Evolutionary conservation across 345 rosid genomes (phyloP), one percentile per base, ranked within the genome.

Genomic region (Populus simonii): DNA sequence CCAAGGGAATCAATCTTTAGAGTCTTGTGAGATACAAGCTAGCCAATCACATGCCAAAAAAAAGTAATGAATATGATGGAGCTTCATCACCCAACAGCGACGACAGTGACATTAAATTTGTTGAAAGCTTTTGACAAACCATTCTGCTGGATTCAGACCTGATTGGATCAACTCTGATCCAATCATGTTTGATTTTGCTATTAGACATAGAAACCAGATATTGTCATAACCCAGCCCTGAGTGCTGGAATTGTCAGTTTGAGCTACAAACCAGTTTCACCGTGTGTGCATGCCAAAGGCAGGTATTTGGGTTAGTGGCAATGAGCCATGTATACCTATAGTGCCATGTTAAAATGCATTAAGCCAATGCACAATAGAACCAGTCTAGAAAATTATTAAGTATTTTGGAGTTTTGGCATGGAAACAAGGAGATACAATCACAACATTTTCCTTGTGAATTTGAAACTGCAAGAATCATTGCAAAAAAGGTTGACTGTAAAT

Each of bases 401-500:
- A 39, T 74, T n/a, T 29, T 62, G 77, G 49, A 31, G 31, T 45
- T 74, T 27, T 47, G 11, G 47, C 20, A 8, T 45, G 25, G 61
- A 39, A 63, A 74, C 45, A 49, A 45, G 63, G 63, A 62, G 63
- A 77, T 47, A 55, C 72, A 62, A 43, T 71, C 27, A 43, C 23
- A 70, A 6, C 63, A 38, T 25, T 38, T 53, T 31, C n/a, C 68
- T 13, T 43, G 22, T 74, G 25, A 65, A 57, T 73, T 57, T 23
- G 59, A 43, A 74, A 63, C 25, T 10, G 29, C 65, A 59, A 59
- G 65, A 59, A 67, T 33, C 70, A 67, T 67, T 67, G 70, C 39
- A 66, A 25, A n/a, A n/a, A 83, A 62, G 9, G 63, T 49, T n/a
- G 68, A 69, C 59, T 77, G 53, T 66, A 66, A 70, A 31, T 69